A percentile compares a stretch with the other conserved stretches of the same genome.
phyloP scores from a whole-genome alignment of 2,329 filamentous ascomycete genomes.

The Colletotrichum phormii region DNA sequence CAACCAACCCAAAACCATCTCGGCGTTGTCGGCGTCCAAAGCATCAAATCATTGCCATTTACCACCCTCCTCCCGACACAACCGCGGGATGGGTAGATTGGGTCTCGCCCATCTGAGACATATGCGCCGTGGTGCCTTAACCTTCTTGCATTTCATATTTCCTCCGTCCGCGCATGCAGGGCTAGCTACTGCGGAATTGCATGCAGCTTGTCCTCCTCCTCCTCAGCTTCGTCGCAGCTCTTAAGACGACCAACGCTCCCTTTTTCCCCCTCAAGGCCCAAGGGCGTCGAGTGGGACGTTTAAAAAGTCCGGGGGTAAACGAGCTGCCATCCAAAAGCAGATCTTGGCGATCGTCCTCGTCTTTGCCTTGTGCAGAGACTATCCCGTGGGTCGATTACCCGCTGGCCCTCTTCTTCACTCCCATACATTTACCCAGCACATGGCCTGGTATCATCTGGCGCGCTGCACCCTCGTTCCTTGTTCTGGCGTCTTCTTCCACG shows the following conservation, averaged over 20 bases:
- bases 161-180: not conserved
- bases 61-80: constrained; percentile 1
- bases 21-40: not conserved
- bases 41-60: not conserved
- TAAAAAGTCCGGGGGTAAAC: not conserved
- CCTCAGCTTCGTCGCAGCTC: constrained; percentile 16
- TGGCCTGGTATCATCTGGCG: not conserved
- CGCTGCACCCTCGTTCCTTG: constrained; percentile 7
- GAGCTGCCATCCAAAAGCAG: constrained; percentile 19
- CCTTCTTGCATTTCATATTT: not conserved
- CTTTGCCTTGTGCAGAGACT: constrained; percentile 11
- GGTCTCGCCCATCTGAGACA: constrained; percentile 20
- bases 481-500: not conserved
- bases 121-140: constrained; percentile 15
- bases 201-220: not conserved
- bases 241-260: constrained; percentile 6
- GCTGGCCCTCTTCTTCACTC: not conserved
- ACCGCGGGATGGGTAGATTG: constrained; percentile 6
- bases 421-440: constrained; percentile 20
- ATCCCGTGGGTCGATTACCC: constrained; percentile 18
- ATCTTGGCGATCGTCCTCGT: constrained; percentile 28
- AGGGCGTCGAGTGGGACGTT: not conserved
- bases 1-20: not conserved
- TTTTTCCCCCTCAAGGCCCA: not conserved
- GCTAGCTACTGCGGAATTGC: not conserved